phyloP scores from a whole-genome alignment of 2,329 filamentous ascomycete genomes.

The Penicillium sp. region DNA sequence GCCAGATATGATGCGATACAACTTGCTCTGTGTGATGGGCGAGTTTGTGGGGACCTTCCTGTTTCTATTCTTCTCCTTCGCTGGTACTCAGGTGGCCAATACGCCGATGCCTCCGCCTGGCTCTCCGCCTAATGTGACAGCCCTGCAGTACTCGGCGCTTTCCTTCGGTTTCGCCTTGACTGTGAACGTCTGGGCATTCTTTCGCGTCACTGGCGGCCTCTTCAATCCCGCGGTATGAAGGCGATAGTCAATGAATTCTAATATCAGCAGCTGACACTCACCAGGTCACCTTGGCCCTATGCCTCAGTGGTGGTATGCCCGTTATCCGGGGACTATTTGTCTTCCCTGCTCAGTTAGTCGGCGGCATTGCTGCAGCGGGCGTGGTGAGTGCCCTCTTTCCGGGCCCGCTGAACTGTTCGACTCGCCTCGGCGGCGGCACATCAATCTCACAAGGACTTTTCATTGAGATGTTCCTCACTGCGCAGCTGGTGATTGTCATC shows the following conservation, averaged over 20 bases:
- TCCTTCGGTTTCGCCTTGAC: slow-evolving; percentile 48
- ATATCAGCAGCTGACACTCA: slow-evolving; percentile 1
- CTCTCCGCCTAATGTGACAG: slow-evolving; percentile 33
- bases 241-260: too few species aligned
- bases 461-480: slow-evolving; percentile 64
- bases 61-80: slow-evolving; percentile 50
- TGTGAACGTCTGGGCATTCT: slow-evolving; percentile 56
- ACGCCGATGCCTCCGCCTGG: slow-evolving; percentile 34
- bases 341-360: slow-evolving; percentile 56
- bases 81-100: slow-evolving; percentile 47
- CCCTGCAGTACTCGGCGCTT: slow-evolving; percentile 44
- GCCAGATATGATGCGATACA: slow-evolving; percentile 39
- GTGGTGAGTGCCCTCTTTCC: slow-evolving; percentile 58
- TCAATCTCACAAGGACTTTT: slow-evolving; percentile 59
- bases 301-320: slow-evolving; percentile 57
- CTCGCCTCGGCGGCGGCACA: slow-evolving; percentile 52
- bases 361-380: slow-evolving; percentile 56
- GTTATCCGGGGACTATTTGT: slow-evolving; percentile 52
- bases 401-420: slow-evolving; percentile 53
- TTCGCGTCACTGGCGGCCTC: slow-evolving; percentile 49
- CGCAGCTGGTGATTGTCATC: slow-evolving; percentile 61
- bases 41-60: slow-evolving; percentile 54
- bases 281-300: slow-evolving; percentile 56
- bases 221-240: slow-evolving; percentile 49
- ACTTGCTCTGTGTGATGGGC: slow-evolving; percentile 47